Conservation (phyloP, 345 rosid species). For the Murraya koenigii region DNA sequence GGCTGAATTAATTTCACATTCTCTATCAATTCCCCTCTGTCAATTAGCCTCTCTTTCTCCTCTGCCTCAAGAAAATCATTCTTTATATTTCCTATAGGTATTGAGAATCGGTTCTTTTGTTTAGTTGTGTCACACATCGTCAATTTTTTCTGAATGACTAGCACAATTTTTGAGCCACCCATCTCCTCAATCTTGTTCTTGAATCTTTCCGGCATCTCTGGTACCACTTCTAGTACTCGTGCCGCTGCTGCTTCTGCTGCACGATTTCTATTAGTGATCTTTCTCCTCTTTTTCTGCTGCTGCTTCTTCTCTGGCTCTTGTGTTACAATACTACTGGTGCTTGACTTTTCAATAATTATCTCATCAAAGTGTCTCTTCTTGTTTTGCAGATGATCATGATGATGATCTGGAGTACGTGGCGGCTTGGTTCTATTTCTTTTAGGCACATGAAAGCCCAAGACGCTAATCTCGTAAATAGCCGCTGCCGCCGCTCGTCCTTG, state of each 20-base stretch:
- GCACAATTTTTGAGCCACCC: background rate
- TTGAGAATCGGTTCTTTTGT: background rate
- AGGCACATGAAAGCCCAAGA: background rate
- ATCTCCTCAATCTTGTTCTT: background rate
- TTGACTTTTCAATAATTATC: background rate
- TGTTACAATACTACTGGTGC: background rate
- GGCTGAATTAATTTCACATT: background rate
- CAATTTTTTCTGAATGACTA: background rate
- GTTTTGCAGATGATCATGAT: too few species aligned
- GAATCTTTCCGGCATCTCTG: background rate
- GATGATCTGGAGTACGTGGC: background rate
- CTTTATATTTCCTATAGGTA: background rate
- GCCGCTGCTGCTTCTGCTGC: background rate
- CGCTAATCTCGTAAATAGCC: background rate
- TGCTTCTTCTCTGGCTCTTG: background rate
- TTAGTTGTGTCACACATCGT: background rate
- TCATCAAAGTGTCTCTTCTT: background rate
- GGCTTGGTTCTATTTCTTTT: background rate
- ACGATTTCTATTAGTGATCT: background rate
- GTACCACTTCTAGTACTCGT: background rate
- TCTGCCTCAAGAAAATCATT: background rate
- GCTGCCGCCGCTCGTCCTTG: background rate
- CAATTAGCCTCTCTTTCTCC: background rate
- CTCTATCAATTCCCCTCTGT: background rate
- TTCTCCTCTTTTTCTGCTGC: background rate